A percentile compares a stretch with the other conserved stretches of the same genome.
Evolutionary conservation across 306 rosid genomes (phyloP).

Genomic region (Medicago truncatula): DNA sequence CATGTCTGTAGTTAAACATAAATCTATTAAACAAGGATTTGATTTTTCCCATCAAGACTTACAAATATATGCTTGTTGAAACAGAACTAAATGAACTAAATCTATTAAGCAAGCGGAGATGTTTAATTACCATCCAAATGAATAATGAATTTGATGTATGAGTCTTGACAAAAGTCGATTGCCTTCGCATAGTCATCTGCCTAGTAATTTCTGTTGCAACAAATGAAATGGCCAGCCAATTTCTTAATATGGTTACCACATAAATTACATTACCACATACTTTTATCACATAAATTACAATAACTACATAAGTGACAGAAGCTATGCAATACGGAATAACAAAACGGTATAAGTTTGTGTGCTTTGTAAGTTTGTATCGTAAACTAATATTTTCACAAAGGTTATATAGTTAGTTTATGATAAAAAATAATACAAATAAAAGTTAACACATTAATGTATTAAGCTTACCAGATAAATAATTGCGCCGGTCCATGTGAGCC

Average conservation of each 20-base stretch:
- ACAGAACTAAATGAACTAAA: slow-evolving; percentile 22
- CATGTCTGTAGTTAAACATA: slow-evolving; percentile 67
- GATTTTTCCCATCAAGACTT: slow-evolving; percentile 18
- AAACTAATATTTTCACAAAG: too few relatives aligned
- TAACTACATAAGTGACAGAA: slow-evolving; percentile 12
- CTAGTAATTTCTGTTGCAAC: slow-evolving; percentile 68
- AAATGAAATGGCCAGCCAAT: slow-evolving; percentile 31
- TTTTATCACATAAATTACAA: slow-evolving; percentile 14
- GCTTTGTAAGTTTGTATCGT: slow-evolving; percentile 1
- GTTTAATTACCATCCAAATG: slow-evolving; percentile 80
- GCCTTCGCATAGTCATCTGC: slow-evolving; percentile 78
- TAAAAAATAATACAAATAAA: too few relatives aligned
- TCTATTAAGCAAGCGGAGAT: slow-evolving; percentile 42
- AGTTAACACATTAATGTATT: neutral
- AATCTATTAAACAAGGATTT: slow-evolving; percentile 36
- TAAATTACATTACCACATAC: slow-evolving; percentile 2
- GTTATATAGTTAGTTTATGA: too few relatives aligned
- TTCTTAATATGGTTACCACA: slow-evolving; percentile 28
- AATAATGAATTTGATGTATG: slow-evolving; percentile 67
- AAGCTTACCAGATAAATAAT: slow-evolving; percentile 64
- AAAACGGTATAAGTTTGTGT: neutral
- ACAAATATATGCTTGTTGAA: slow-evolving; percentile 27
- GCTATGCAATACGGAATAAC: neutral
- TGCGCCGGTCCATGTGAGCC: slow-evolving; percentile 77
- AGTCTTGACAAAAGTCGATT: slow-evolving; percentile 78